Conservation (phyloP, 2,329 filamentous ascomycete species). For the Aspergillus japonicus region DNA sequence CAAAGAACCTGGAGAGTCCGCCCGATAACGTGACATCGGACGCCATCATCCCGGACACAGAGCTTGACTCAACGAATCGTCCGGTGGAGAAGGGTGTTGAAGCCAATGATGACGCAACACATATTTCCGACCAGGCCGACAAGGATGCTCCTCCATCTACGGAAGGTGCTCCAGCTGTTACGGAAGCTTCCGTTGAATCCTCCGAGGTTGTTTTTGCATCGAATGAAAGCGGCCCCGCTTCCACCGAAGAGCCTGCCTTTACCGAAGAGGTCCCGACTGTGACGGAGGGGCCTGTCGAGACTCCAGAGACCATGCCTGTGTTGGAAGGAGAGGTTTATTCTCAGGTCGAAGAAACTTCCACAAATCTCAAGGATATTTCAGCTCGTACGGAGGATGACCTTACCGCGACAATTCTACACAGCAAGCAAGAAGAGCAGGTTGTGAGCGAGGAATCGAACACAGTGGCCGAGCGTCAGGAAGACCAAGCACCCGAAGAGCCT, state of each 20-base stretch:
- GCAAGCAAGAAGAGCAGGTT: slow-evolving; percentile 6
- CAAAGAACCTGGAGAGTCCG: slow-evolving; percentile 7
- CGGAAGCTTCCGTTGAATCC: slow-evolving; percentile 6
- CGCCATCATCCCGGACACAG: slow-evolving; percentile 1
- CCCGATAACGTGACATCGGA: slow-evolving; percentile 7
- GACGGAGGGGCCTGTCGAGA: slow-evolving; percentile 4
- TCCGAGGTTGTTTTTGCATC: background rate
- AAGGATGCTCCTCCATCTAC: slow-evolving; percentile 2
- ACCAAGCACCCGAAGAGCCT: slow-evolving; percentile 6
- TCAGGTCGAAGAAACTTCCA: background rate
- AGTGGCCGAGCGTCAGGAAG: slow-evolving; percentile 5
- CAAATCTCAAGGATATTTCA: slow-evolving; percentile 5
- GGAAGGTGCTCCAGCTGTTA: background rate
- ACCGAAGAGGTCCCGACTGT: background rate
- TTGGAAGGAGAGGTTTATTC: background rate
- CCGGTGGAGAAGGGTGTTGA: slow-evolving; percentile 18
- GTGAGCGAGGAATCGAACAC: slow-evolving; percentile 7
- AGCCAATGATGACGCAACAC: slow-evolving; percentile 22
- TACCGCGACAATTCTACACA: background rate
- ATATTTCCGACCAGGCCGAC: slow-evolving; percentile 14
- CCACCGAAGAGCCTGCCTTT: background rate
- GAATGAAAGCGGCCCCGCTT: slow-evolving; percentile 1
- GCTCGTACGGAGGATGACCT: background rate
- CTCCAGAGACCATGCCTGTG: background rate
- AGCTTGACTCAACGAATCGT: slow-evolving; percentile 7